Evolutionary conservation across 768 basidiomycete species (phyloP).

Genomic region (Pulveroboletus sp.): DNA sequence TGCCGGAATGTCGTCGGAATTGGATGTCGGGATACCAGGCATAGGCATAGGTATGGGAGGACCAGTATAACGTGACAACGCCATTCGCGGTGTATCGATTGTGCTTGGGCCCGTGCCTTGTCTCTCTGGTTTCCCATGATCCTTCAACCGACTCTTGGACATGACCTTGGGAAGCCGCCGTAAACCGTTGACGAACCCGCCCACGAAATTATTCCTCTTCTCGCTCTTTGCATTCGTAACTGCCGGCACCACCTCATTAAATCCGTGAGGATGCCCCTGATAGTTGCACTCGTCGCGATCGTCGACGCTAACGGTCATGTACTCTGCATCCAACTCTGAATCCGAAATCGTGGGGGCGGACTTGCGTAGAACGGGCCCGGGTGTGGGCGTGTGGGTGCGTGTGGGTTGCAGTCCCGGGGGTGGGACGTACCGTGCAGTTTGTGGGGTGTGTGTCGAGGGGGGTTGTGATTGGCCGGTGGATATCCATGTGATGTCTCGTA

Average conservation of each 20-base stretch:
- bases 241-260: conserved; percentile 20
- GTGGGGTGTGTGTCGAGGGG: conserved; percentile 28
- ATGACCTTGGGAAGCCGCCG: conserved; percentile 33
- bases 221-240: conserved; percentile 28
- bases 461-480: conserved; percentile 25
- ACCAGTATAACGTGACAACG: conserved; percentile 20
- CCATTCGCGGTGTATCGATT: conserved; percentile 11
- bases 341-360: conserved; percentile 30
- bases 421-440: conserved; percentile 22
- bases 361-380: conserved; percentile 23
- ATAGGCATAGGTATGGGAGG: conserved; percentile 16
- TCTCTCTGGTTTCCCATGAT: conserved; percentile 22
- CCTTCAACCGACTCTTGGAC: conserved; percentile 28
- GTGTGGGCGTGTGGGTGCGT: conserved; percentile 26
- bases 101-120: conserved; percentile 10
- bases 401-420: conserved; percentile 20
- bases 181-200: conserved; percentile 29
- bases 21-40: conserved; percentile 19
- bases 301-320: conserved; percentile 32
- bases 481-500: conserved; percentile 33
- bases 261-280: conserved; percentile 21
- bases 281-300: conserved; percentile 18
- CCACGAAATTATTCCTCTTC: conserved; percentile 27
- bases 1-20: conserved; percentile 28
- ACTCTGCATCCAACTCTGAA: conserved; percentile 32